These are phyloP conservation scores for Maudiozyma pseudohumilis DNA, from an alignment of 805 yeast species.

Conservation along the genomic window DNA sequence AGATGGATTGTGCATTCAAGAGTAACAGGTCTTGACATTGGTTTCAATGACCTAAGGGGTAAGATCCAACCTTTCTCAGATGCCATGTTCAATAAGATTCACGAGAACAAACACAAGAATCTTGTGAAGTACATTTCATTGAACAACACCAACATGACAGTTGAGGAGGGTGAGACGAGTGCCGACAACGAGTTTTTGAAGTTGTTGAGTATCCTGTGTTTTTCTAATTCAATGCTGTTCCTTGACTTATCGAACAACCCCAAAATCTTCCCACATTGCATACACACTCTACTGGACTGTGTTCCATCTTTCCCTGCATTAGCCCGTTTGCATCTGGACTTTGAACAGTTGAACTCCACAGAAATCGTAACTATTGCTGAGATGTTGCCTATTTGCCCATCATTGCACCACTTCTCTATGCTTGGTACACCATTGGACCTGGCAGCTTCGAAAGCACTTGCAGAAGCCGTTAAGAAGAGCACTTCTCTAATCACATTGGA, in stretches of 20 bases:
- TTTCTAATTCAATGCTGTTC: conserved; percentile 50
- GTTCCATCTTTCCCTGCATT: conserved; percentile 63
- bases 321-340: conserved; percentile 60
- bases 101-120: conserved; percentile 17
- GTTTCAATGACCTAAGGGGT: conserved; percentile 59
- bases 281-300: conserved; percentile 43
- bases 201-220: conserved; percentile 41
- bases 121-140: conserved; percentile 45
- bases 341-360: conserved; percentile 47
- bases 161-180: conserved; percentile 34
- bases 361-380: conserved; percentile 59
- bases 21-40: conserved; percentile 68
- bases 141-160: conserved; percentile 53
- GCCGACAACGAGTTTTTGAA: conserved; percentile 24
- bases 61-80: conserved; percentile 24
- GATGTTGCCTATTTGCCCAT: conserved; percentile 57
- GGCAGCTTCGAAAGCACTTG: conserved; percentile 52
- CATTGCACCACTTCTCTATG: conserved; percentile 56
- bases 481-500: conserved; percentile 56
- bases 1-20: conserved; percentile 42
- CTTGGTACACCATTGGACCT: conserved; percentile 56
- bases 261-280: conserved; percentile 51
- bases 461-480: conserved; percentile 56
- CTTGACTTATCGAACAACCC: conserved; percentile 75
- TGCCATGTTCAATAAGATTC: conserved; percentile 18